phyloP scores from a whole-genome alignment of 768 basidiomycete species.

The Cantharellus cinnabarinus region DNA sequence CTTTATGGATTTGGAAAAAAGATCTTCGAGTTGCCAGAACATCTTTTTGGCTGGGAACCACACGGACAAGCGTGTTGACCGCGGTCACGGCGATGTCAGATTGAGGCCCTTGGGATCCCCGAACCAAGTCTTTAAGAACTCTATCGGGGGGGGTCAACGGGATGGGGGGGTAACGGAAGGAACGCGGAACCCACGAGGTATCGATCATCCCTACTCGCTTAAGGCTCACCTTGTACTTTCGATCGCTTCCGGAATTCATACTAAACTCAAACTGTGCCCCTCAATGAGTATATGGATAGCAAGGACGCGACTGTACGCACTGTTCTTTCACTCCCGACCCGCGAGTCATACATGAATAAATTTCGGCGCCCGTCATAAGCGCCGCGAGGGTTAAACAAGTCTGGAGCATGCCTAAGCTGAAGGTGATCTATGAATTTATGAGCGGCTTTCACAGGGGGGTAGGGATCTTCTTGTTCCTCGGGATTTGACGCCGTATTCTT shows the following conservation, averaged over 20 bases:
- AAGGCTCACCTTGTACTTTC: not conserved
- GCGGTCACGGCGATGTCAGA: not conserved
- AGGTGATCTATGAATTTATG: not conserved
- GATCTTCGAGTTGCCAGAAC: not conserved
- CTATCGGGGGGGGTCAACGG: not conserved
- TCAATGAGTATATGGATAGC: no score
- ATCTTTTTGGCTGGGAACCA: not conserved
- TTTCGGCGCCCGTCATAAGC: not conserved
- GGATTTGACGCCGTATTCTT: no score
- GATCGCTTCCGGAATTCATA: not conserved
- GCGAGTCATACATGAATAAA: not conserved
- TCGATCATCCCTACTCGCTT: not conserved
- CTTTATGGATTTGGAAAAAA: not conserved
- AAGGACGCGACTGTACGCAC: not conserved
- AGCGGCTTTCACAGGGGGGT: not conserved
- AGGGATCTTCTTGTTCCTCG: not conserved
- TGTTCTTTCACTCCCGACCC: not conserved
- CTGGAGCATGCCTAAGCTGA: not conserved
- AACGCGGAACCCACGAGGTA: not conserved
- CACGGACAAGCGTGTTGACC: not conserved
- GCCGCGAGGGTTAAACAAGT: not conserved
- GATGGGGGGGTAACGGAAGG: no score
- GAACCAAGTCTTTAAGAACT: not conserved
- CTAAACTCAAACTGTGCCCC: no score
- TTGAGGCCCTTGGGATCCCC: not conserved